Evolutionary conservation across 768 basidiomycete genomes (phyloP), one percentile per base, ranked within the genome.

Genomic region (Tulasnella sp.): DNA sequence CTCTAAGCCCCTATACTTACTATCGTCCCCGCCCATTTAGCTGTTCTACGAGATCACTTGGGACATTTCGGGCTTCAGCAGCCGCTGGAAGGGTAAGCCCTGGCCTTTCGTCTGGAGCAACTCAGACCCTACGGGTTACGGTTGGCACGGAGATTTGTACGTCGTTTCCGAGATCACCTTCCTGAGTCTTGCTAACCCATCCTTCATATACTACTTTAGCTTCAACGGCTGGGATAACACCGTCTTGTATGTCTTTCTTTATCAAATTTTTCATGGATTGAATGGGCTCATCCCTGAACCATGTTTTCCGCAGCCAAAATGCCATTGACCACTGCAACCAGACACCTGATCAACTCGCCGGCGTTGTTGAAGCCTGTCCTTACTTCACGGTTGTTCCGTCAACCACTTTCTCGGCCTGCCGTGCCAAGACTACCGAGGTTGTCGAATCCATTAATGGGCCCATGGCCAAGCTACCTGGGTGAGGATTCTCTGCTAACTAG

Each of bases 371-470:
- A 61, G 57, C 57, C 1, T 87, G 86, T 81, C 80, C 83, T 5
- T 86, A 84, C 83, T 82, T 86, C 48, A 87, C 81, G 15, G 83
- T 86, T 7, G 78, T 79, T 6, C 75, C 81, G 7, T 83, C 83
- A 4, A 77, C 81, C n/a, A 77, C 78, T 26, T 83, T 82, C 7
- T 79, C 81, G 18, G 46, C 81, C 23, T 86, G 86, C 82, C 85
- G 84, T 79, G 86, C 85, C 82, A 86, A 84, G 79, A 82, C 83
- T 23, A 40, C 80, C 20, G 80, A 85, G 4, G 80, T 82, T 23
- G n/a, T 71, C n/a, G 83, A 86, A 44, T 79, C 74, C 61, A 75
- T 80, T 35, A 71, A 81, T 39, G 81, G 81, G 10, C 67, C 74
- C 13, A 70, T 81, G 10, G 44, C 76, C 32, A 77, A 74, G 32